Evolutionary conservation across 2,329 filamentous ascomycete genomes (phyloP).

Genomic region (Trichoderma sp.): DNA sequence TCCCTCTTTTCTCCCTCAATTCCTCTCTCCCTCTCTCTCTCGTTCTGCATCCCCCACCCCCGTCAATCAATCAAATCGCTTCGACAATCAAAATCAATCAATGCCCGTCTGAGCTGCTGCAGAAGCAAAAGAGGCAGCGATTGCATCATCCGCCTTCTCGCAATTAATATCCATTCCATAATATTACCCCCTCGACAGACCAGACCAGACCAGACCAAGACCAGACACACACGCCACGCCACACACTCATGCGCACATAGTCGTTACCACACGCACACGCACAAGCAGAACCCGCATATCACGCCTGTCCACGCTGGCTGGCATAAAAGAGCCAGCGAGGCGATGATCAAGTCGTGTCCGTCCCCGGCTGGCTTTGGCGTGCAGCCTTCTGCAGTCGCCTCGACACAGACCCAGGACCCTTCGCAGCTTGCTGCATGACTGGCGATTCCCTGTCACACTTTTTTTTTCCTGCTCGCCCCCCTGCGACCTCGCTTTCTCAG

Average conservation of each 20-base stretch:
- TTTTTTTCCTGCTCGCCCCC: neutral
- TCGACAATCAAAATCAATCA: neutral
- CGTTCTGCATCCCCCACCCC: neutral
- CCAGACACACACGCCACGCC: neutral
- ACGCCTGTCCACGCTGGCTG: constrained; percentile 22
- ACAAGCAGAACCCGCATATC: constrained; percentile 3
- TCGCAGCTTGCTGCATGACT: constrained; percentile 10
- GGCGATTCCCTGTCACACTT: constrained; percentile 15
- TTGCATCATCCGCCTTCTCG: constrained; percentile 11
- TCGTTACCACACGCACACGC: neutral
- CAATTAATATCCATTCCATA: neutral
- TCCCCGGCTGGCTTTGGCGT: constrained; percentile 24
- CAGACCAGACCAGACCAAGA: neutral
- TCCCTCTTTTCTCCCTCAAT: neutral
- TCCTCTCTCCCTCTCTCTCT: too few species aligned
- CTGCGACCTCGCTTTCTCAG: constrained; percentile 12
- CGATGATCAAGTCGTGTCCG: constrained; percentile 29
- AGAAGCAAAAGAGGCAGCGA: constrained; percentile 1
- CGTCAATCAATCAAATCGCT: neutral
- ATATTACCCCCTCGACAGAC: constrained; percentile 1
- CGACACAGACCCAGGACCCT: neutral
- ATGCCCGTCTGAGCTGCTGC: neutral
- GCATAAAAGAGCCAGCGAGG: constrained; percentile 27
- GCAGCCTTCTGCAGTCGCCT: constrained; percentile 34
- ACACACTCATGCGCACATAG: neutral